Evolutionary conservation across 768 basidiomycete species (phyloP).

Genomic region (Mycena leptocephala): DNA sequence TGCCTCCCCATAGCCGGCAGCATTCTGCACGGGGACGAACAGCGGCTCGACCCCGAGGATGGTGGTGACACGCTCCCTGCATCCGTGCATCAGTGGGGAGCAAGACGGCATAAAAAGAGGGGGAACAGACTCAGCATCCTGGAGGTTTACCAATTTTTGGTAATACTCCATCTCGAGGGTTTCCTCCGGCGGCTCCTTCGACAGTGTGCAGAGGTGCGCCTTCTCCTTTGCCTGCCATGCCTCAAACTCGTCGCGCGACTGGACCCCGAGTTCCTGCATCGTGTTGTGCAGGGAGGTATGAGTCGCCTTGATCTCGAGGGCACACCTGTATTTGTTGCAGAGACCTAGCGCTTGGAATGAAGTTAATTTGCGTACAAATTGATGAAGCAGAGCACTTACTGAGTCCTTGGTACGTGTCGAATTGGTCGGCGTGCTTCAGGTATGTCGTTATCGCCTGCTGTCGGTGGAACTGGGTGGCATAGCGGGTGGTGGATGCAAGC

Average conservation of each 20-base stretch:
- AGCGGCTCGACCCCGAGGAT: background rate
- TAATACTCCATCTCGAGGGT: constrained; percentile 19
- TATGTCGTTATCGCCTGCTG: background rate
- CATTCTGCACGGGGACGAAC: background rate
- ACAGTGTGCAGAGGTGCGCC: background rate
- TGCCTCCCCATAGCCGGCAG: background rate
- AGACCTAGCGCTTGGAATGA: background rate
- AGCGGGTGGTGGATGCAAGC: background rate
- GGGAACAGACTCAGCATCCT: background rate
- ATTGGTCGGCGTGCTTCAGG: background rate
- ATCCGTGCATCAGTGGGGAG: background rate
- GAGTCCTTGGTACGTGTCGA: background rate
- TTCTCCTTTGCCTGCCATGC: background rate
- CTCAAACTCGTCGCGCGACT: background rate
- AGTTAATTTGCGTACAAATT: background rate
- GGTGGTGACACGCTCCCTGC: background rate
- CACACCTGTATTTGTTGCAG: background rate
- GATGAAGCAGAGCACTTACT: background rate
- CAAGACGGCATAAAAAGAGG: background rate
- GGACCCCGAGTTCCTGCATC: background rate
- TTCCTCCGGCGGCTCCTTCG: constrained; percentile 21
- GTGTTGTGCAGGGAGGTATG: background rate
- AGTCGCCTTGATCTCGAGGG: background rate
- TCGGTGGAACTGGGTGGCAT: background rate
- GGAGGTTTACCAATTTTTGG: constrained; percentile 15